Evolutionary conservation across 345 rosid genomes (phyloP).

Genomic region (Barbarea vulgaris): DNA sequence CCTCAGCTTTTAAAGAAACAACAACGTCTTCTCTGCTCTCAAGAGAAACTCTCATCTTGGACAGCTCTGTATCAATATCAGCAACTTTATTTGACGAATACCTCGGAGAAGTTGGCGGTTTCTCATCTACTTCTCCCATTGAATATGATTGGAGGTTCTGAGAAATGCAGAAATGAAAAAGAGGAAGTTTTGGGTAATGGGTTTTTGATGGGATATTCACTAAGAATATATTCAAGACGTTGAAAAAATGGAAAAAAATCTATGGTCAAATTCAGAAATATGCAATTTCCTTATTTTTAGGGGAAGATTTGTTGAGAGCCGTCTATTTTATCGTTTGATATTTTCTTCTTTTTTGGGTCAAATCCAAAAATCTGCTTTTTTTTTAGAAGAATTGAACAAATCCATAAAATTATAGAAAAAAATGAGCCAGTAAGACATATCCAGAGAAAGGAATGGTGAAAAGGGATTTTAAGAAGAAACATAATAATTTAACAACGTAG

Average conservation of each 20-base stretch:
- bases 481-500: constrained; percentile 16
- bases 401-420: neutral
- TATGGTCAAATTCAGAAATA: constrained; percentile 22
- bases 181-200: constrained; percentile 2
- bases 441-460: neutral
- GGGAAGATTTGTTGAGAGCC: constrained; percentile 8
- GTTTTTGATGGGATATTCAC: constrained; percentile 12
- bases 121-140: constrained; percentile 35
- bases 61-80: constrained; percentile 60
- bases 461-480: neutral
- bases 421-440: constrained; percentile 2
- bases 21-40: constrained; percentile 49
- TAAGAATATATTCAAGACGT: neutral
- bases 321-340: neutral
- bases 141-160: neutral
- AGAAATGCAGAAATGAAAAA: neutral
- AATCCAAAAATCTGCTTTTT: neutral
- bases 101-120: constrained; percentile 38
- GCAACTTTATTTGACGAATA: constrained; percentile 54
- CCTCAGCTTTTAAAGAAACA: constrained; percentile 45
- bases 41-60: constrained; percentile 46
- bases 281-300: neutral
- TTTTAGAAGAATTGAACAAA: neutral
- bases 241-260: neutral
- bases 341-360: neutral